Conservation (phyloP, 2,329 filamentous ascomycete species). For the Penicillium sp. region DNA sequence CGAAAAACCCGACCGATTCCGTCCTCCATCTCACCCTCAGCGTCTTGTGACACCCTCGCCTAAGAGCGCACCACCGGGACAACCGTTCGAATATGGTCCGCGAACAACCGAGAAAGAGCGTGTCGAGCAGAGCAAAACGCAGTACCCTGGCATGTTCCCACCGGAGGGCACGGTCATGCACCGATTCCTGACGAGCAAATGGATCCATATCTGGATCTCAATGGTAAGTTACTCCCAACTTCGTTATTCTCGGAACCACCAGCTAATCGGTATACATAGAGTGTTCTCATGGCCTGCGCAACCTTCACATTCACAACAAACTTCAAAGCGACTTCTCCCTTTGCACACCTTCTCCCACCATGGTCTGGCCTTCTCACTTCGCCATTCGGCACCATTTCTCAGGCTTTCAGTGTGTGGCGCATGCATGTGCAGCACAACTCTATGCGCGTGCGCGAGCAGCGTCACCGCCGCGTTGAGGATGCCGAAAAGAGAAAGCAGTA, state of each 20-base stretch:
- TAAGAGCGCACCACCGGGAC: constrained; percentile 18
- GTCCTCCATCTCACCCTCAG: constrained; percentile 84
- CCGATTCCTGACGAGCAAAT: constrained; percentile 77
- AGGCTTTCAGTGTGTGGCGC: constrained; percentile 70
- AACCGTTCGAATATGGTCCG: constrained; percentile 73
- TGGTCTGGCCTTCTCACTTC: constrained; percentile 67
- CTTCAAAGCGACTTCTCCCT: constrained; percentile 78
- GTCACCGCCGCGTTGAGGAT: constrained; percentile 76
- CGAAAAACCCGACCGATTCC: constrained; percentile 85
- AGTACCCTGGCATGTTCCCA: constrained; percentile 89
- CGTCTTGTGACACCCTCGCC: constrained; percentile 51
- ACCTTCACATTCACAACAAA: constrained; percentile 73
- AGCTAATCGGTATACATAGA: constrained; percentile 40
- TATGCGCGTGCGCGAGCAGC: constrained; percentile 67
- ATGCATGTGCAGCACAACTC: constrained; percentile 75
- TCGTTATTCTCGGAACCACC: not conserved
- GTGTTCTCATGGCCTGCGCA: constrained; percentile 69
- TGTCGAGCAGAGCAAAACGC: constrained; percentile 62
- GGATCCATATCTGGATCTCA: constrained; percentile 79
- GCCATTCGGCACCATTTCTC: constrained; percentile 66
- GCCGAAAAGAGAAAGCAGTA: constrained; percentile 83
- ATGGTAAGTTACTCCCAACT: constrained; percentile 60
- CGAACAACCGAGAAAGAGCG: constrained; percentile 63
- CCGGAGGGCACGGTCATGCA: constrained; percentile 78
- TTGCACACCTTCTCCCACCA: constrained; percentile 73